phyloP scores from a whole-genome alignment of 805 yeast genomes.

The Kregervanrija fluxuum region DNA sequence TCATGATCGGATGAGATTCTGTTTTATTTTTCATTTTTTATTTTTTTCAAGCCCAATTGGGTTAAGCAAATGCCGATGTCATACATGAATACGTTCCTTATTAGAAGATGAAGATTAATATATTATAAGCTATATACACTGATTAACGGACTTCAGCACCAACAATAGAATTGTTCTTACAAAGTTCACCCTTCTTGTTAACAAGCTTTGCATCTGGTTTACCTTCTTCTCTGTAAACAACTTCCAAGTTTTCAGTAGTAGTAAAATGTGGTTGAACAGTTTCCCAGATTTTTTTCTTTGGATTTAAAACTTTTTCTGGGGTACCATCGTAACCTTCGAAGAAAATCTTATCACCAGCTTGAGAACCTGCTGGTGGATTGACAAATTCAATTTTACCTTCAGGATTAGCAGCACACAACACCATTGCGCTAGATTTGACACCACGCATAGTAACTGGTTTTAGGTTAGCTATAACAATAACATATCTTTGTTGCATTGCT shows the following conservation, averaged over 20 bases:
- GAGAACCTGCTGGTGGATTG: slow-evolving; percentile 86
- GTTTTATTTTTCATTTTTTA: no score
- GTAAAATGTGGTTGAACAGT: slow-evolving; percentile 85
- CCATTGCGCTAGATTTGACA: slow-evolving; percentile 93
- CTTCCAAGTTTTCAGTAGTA: slow-evolving; percentile 69
- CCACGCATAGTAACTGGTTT: slow-evolving; percentile 99
- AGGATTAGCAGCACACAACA: slow-evolving; percentile 74
- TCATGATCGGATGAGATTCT: no score
- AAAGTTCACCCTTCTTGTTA: slow-evolving; percentile 69
- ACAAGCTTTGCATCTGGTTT: slow-evolving; percentile 67
- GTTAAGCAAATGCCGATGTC: no score
- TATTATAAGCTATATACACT: neutral
- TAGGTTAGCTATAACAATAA: slow-evolving; percentile 88
- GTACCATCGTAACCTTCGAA: slow-evolving; percentile 85
- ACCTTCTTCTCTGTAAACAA: slow-evolving; percentile 73
- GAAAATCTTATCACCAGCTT: slow-evolving; percentile 94
- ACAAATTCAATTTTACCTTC: slow-evolving; percentile 82
- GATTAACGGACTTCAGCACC: slow-evolving; percentile 71
- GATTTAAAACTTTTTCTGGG: slow-evolving; percentile 90
- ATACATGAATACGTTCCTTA: no score
- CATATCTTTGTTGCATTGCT: slow-evolving; percentile 91
- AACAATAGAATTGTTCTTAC: slow-evolving; percentile 65
- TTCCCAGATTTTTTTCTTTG: slow-evolving; percentile 98
- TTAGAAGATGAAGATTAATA: no score
- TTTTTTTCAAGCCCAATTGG: no score